A percentile compares a stretch with the other conserved stretches of the same genome.
Evolutionary conservation across 1,284 basidiomycete genomes (phyloP).

Genomic region (Phylloporus gajari): DNA sequence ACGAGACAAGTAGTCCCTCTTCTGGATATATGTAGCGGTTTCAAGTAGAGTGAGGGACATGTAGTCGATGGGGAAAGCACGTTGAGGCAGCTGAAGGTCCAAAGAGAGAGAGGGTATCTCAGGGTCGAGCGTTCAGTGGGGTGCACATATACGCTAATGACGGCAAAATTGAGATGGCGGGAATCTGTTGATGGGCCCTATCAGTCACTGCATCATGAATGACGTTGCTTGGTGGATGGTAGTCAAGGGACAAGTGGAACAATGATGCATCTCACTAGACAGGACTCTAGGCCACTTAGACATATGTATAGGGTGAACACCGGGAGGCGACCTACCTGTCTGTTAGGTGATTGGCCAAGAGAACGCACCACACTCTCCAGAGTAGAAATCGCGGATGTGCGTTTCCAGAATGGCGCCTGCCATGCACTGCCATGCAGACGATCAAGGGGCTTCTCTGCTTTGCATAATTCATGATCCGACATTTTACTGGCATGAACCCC

Average conservation of each 20-base stretch:
- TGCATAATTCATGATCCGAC: too few relatives aligned
- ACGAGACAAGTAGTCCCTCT: neutral
- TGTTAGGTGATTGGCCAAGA: too few relatives aligned
- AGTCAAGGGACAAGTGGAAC: constrained; percentile 2
- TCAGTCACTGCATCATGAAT: neutral
- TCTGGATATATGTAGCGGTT: neutral
- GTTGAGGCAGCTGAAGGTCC: neutral
- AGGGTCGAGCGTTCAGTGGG: neutral
- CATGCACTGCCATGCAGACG: too few relatives aligned
- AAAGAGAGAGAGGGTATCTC: neutral
- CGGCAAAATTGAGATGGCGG: neutral
- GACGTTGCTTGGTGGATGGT: neutral
- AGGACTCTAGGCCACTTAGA: too few relatives aligned
- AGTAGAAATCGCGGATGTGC: too few relatives aligned
- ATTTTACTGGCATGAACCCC: too few relatives aligned
- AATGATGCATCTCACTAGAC: neutral
- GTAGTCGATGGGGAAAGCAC: too few relatives aligned
- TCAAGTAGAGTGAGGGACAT: neutral
- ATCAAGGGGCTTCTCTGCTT: neutral
- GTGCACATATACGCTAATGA: neutral
- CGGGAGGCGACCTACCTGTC: too few relatives aligned
- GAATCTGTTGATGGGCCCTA: neutral
- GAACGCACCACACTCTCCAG: too few relatives aligned
- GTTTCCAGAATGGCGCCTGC: too few relatives aligned
- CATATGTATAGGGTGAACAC: too few relatives aligned